A percentile compares a stretch with the other conserved stretches of the same genome.
These are phyloP conservation scores for Pelargonium cotyledonis DNA, from an alignment of 441 rosid species.

Conservation along the genomic window DNA sequence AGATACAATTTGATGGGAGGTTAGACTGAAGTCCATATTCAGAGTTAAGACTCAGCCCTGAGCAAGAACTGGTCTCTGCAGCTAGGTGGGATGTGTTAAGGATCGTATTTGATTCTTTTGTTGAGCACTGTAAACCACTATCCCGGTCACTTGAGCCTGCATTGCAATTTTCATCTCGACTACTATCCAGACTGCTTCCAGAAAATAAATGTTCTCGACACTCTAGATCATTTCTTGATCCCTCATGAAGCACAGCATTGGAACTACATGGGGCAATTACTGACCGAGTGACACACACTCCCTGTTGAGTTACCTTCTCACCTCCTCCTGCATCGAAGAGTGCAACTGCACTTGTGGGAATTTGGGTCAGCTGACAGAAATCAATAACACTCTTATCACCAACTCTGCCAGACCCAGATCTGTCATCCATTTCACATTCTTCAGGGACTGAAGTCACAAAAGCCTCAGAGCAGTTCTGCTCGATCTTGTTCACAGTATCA, in stretches of 20 bases:
- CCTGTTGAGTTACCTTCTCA: slow-evolving; percentile 20
- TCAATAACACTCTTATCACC: slow-evolving; percentile 27
- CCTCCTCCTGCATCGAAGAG: slow-evolving; percentile 24
- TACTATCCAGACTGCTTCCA: slow-evolving; percentile 20
- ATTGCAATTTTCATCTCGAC: slow-evolving; percentile 10
- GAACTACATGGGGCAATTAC: slow-evolving; percentile 26
- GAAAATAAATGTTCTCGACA: slow-evolving; percentile 20
- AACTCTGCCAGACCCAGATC: slow-evolving; percentile 23
- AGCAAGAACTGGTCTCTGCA: slow-evolving; percentile 27
- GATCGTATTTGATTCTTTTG: slow-evolving; percentile 29
- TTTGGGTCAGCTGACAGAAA: slow-evolving; percentile 21
- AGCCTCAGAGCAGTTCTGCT: slow-evolving; percentile 30
- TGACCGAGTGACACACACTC: slow-evolving; percentile 27
- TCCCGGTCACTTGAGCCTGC: slow-evolving; percentile 20
- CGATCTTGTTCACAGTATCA: slow-evolving; percentile 27
- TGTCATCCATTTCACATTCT: slow-evolving; percentile 23
- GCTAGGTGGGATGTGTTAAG: slow-evolving; percentile 23
- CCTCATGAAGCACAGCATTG: slow-evolving; percentile 26
- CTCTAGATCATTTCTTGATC: slow-evolving; percentile 25
- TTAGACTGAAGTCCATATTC: slow-evolving; percentile 37
- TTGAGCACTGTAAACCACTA: slow-evolving; percentile 19
- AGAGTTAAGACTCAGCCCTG: slow-evolving; percentile 31
- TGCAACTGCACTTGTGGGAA: slow-evolving; percentile 27
- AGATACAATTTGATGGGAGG: slow-evolving; percentile 25
- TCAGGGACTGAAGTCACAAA: slow-evolving; percentile 28